Evolutionary conservation across 2,329 filamentous ascomycete genomes (phyloP), one percentile per base, ranked within the genome.

Genomic region (Venturiaceae sp.): DNA sequence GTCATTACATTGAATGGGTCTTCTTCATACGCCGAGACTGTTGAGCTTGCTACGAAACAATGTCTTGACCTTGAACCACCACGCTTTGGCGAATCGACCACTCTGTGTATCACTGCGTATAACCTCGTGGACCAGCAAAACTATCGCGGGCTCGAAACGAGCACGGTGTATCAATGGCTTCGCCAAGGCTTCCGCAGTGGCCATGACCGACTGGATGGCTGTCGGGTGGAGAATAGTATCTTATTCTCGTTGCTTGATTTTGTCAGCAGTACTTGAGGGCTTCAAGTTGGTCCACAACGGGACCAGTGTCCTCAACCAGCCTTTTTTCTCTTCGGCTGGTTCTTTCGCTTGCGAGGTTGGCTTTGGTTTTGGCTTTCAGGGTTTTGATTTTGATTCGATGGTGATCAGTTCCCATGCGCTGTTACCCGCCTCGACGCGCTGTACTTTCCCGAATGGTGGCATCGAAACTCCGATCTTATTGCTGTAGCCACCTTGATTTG

Each of bases 401-500:
- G n/a, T n/a, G n/a, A n/a, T n/a, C n/a, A n/a, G n/a, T n/a, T n/a
- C n/a, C n/a, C n/a, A n/a, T n/a, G n/a, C n/a, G n/a, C n/a, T n/a
- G n/a, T n/a, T n/a, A n/a, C n/a, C n/a, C n/a, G n/a, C n/a, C n/a
- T n/a, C n/a, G n/a, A n/a, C n/a, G n/a, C n/a, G n/a, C n/a, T n/a
- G n/a, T n/a, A n/a, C n/a, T n/a, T n/a, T n/a, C n/a, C n/a, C n/a
- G n/a, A n/a, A n/a, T n/a, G n/a, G n/a, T n/a, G n/a, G n/a, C n/a
- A n/a, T n/a, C n/a, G n/a, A n/a, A n/a, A n/a, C n/a, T n/a, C n/a
- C n/a, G n/a, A n/a, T n/a, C n/a, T n/a, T n/a, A n/a, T n/a, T 86
- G 44, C 30, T 47, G 28, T 74, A 75, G 0, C 75, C 74, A 54
- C 66, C 63, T 60, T 77, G 74, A 58, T 77, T 75, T 0, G 75